These are phyloP conservation scores for Themeda triandra DNA, from an alignment of 176 grass and related monocot genomes.

Conservation along the genomic window DNA sequence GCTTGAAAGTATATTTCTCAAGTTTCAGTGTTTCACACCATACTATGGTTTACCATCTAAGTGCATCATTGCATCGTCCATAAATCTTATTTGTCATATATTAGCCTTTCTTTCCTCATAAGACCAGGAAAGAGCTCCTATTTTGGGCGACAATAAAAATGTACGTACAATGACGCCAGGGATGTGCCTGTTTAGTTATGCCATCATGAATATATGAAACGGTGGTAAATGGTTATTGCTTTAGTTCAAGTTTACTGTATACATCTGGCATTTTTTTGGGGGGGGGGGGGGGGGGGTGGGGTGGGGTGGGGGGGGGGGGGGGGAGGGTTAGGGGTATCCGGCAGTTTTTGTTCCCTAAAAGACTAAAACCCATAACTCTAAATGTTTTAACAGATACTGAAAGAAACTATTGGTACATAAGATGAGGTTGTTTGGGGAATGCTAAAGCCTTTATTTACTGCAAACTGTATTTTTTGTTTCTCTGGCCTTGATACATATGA, in stretches of 20 bases:
- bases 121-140: background rate
- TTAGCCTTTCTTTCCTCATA: conserved; percentile 13
- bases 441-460: background rate
- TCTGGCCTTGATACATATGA: conserved; percentile 19
- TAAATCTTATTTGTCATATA: background rate
- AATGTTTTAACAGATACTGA: background rate
- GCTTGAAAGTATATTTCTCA: background rate
- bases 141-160: background rate
- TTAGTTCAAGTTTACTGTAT: background rate
- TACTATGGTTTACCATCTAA: background rate
- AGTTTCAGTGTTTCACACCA: background rate
- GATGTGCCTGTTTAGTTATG: background rate
- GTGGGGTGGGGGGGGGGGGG: too few relatives aligned
- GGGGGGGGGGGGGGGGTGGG: too few relatives aligned
- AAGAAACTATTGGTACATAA: background rate
- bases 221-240: background rate
- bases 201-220: background rate
- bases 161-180: background rate
- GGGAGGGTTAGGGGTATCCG: too few relatives aligned
- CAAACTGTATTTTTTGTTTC: background rate
- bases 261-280: background rate
- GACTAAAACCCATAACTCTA: background rate
- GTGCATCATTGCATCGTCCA: background rate
- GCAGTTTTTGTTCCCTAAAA: background rate
- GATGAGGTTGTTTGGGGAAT: background rate